phyloP scores from a whole-genome alignment of 2,329 filamentous ascomycete species.

The Colletotrichum sp. region DNA sequence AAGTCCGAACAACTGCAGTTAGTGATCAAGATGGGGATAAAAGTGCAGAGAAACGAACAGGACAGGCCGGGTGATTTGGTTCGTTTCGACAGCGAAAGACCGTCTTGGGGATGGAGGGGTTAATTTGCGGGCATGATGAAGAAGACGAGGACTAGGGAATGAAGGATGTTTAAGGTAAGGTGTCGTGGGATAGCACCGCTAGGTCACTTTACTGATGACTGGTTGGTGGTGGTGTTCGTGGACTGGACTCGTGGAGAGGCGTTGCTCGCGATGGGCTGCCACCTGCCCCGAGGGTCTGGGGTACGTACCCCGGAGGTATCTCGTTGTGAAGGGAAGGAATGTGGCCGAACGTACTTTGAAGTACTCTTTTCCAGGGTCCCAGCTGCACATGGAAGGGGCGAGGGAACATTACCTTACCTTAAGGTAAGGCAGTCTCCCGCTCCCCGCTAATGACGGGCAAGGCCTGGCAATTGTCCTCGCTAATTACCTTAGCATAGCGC shows the following conservation, averaged over 20 bases:
- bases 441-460: not conserved
- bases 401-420: not conserved
- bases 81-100: not conserved
- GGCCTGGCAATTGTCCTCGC: not conserved
- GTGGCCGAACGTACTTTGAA: not conserved
- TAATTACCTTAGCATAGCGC: not conserved
- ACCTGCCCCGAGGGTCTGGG: not conserved
- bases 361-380: conserved; percentile 3
- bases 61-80: not conserved
- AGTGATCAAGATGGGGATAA: not conserved
- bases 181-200: not conserved
- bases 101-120: not conserved
- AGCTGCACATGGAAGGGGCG: not conserved
- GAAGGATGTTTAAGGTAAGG: not conserved
- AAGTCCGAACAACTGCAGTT: not conserved
- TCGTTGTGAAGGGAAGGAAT: not conserved
- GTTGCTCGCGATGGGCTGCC: not conserved
- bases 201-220: not conserved
- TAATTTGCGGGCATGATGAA: conserved; percentile 12
- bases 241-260: conserved; percentile 1
- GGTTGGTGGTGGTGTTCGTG: not conserved
- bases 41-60: not conserved
- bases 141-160: not conserved
- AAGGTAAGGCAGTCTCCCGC: not conserved
- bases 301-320: not conserved